phyloP scores from a whole-genome alignment of 2,329 filamentous ascomycete species.

The Colletotrichum phormii region DNA sequence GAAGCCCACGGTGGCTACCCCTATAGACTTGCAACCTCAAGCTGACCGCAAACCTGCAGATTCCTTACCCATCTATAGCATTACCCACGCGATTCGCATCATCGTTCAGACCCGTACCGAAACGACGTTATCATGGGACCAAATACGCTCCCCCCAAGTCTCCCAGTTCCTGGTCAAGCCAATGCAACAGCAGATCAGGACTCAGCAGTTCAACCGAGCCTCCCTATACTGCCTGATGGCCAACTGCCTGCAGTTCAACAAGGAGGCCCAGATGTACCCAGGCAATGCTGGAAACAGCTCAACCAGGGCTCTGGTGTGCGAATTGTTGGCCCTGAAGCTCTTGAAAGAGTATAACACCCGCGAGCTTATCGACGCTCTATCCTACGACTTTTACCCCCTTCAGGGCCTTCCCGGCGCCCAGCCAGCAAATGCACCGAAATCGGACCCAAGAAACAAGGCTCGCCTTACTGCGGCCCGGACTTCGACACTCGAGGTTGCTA shows the following conservation, averaged over 20 bases:
- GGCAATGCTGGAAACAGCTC: conserved; percentile 86
- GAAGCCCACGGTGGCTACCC: conserved; percentile 19
- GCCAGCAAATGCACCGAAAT: conserved; percentile 50
- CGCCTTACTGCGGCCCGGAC: conserved; percentile 77
- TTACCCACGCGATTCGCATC: conserved; percentile 89
- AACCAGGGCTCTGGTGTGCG: conserved; percentile 89
- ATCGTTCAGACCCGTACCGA: conserved; percentile 88
- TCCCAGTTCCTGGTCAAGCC: conserved; percentile 97
- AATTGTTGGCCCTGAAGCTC: conserved; percentile 89
- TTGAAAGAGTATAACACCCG: conserved; percentile 90
- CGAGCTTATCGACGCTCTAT: conserved; percentile 92
- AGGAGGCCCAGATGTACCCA: conserved; percentile 84
- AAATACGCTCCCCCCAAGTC: conserved; percentile 93
- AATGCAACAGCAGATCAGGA: conserved; percentile 88
- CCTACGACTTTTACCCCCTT: conserved; percentile 93
- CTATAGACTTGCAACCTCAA: not conserved
- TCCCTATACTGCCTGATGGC: conserved; percentile 92
- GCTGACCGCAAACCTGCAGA: conserved; percentile 62
- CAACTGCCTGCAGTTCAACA: conserved; percentile 92
- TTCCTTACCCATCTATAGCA: conserved; percentile 86
- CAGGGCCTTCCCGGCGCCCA: conserved; percentile 75
- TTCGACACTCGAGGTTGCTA: conserved; percentile 92
- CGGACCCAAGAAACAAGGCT: conserved; percentile 55
- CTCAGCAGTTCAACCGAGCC: conserved; percentile 85
- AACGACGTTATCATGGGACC: conserved; percentile 93